Evolutionary conservation across 2,329 filamentous ascomycete species (phyloP).

Genomic region (Trichoderma cornu-damae): DNA sequence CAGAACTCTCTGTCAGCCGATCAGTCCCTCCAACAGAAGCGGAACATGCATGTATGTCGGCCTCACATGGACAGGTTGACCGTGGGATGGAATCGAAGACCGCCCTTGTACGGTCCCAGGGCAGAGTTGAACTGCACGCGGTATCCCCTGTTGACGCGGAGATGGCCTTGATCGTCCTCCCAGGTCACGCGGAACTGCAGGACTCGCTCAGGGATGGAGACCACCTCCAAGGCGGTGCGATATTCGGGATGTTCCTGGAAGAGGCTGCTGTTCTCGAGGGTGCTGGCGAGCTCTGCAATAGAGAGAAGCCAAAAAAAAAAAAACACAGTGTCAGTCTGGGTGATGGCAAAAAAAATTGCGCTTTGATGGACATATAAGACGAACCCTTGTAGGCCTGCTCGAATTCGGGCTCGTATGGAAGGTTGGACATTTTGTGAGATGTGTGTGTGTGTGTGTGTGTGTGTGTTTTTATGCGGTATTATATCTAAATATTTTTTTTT

Average conservation of each 20-base stretch:
- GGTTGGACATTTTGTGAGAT: conserved; percentile 63
- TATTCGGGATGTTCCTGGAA: conserved; percentile 95
- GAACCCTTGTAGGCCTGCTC: conserved; percentile 95
- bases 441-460: neutral
- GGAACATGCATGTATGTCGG: neutral
- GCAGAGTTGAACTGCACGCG: conserved; percentile 98
- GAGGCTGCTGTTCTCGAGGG: conserved; percentile 87
- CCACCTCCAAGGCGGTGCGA: conserved; percentile 81
- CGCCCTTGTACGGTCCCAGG: conserved; percentile 96
- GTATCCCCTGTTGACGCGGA: conserved; percentile 91
- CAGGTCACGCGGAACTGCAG: conserved; percentile 97
- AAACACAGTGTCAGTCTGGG: neutral
- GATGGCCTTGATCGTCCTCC: conserved; percentile 86
- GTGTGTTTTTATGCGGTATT: too few species aligned
- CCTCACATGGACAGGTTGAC: conserved; percentile 66
- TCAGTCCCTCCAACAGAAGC: conserved; percentile 25
- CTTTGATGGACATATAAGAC: conserved; percentile 24
- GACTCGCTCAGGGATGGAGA: conserved; percentile 86
- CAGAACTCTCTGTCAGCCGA: neutral
- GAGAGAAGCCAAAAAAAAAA: too few species aligned
- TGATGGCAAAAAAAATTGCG: too few species aligned
- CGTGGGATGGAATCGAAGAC: conserved; percentile 87
- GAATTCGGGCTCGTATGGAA: conserved; percentile 90
- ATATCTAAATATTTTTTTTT: too few species aligned
- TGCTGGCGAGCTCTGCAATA: conserved; percentile 77